These are phyloP conservation scores for Phragmites australis DNA, from an alignment of 176 grass and related monocot species.

Conservation along the genomic window DNA sequence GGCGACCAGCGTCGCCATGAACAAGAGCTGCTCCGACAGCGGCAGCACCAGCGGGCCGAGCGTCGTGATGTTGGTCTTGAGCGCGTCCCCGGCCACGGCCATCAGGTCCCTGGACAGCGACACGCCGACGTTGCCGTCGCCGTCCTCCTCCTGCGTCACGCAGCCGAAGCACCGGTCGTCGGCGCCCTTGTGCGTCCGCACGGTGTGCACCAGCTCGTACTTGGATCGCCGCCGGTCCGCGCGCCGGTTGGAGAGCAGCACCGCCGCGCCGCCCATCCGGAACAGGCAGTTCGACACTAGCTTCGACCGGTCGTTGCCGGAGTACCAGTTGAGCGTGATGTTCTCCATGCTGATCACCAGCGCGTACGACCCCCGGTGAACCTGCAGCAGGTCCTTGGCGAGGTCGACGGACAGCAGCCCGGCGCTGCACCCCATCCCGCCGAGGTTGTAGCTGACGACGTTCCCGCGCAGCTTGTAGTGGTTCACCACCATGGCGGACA, in stretches of 20 bases:
- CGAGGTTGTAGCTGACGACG: slow-evolving; percentile 77
- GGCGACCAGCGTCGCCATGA: slow-evolving; percentile 55
- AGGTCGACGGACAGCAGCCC: slow-evolving; percentile 71
- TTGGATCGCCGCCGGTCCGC: slow-evolving; percentile 57
- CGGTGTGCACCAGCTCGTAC: slow-evolving; percentile 79
- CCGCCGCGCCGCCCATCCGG: slow-evolving; percentile 77
- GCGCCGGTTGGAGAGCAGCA: slow-evolving; percentile 72
- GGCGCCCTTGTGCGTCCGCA: slow-evolving; percentile 81
- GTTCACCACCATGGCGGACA: slow-evolving; percentile 88
- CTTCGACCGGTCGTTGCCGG: slow-evolving; percentile 74
- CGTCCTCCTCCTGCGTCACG: slow-evolving; percentile 87
- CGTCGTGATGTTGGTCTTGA: slow-evolving; percentile 92
- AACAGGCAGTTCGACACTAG: slow-evolving; percentile 82
- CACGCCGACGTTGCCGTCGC: slow-evolving; percentile 49
- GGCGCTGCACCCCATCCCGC: slow-evolving; percentile 90
- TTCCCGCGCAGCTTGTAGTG: slow-evolving; percentile 89
- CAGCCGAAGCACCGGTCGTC: slow-evolving; percentile 81
- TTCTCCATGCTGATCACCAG: slow-evolving; percentile 85
- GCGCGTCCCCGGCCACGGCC: slow-evolving; percentile 75
- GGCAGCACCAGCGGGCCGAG: slow-evolving; percentile 79
- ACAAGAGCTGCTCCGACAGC: slow-evolving; percentile 74
- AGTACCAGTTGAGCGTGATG: slow-evolving; percentile 90
- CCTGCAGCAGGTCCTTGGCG: slow-evolving; percentile 82
- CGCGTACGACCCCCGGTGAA: slow-evolving; percentile 71
- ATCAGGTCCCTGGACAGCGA: slow-evolving; percentile 85